Base-by-base conservation (phyloP, 2,329 filamentous ascomycete genomes). In the Thielaviopsis euricoi region DNA sequence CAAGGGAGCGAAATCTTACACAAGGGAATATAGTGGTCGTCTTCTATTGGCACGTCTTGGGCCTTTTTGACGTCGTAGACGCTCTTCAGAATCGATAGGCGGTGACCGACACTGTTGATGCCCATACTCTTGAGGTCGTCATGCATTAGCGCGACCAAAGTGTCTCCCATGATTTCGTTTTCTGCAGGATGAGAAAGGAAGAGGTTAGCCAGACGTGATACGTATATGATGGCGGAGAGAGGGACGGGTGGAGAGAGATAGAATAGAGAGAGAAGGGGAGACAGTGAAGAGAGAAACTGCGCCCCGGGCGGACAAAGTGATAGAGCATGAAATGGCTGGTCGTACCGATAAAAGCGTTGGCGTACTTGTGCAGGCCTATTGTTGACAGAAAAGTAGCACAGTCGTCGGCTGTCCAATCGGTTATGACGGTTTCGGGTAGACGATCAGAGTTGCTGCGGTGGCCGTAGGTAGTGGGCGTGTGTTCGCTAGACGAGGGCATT, bases 61-160 rank as follows among this genome's bases (percentile, higher is more conserved):
- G 89, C 89, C 69, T 91, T 85, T 74, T 98, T 98, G 67, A 93
- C 85, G 67, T 97, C 90, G 72, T 96, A 97, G 57, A 97, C 89
- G 65, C 84, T 90, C 73, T 96, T 97, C 60, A 98, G 78, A 59
- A 98, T 94, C 22, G 89, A 95, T 65, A 98, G 76, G 61, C 93
- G 85, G 73, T 98, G 93, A 48, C 93, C 93, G 53, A 96, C 89
- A 71, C 91, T 97, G 62, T 77, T 76, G 63, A 98, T 87, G 53
- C 90, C 90, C 83, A 97, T 91, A 67, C 94, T 89, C 71, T 94
- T 95, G 65, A 98, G 75, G 68, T 97, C 91, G 59, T 95, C 87
- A 68, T 97, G 93, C 62, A 87, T 85, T 62, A 98, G 74, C 48
- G 88, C 88, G 59, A 95, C 82, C 62, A 98, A 75, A 56, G 88